These are phyloP conservation scores for Thielaviopsis ethacetica DNA, from an alignment of 2,329 filamentous ascomycete genomes.

Conservation along the genomic window DNA sequence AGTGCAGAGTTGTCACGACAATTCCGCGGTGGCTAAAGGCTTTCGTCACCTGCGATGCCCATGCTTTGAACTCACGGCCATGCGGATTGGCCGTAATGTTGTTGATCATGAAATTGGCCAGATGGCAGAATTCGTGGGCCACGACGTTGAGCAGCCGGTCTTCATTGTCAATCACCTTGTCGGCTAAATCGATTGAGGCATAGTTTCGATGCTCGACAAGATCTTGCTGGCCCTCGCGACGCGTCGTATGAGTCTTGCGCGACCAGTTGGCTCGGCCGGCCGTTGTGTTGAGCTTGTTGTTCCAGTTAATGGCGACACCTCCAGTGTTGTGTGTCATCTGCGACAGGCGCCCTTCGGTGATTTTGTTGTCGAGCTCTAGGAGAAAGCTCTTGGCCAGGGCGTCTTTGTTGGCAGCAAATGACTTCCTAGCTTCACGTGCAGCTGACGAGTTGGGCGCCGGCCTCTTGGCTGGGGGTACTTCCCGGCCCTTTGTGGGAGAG, in stretches of 20 bases:
- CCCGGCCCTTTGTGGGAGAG: too few relatives aligned
- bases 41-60: conserved; percentile 39
- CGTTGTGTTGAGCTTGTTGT: conserved; percentile 62
- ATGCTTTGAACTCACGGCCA: conserved; percentile 67
- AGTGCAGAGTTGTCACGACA: conserved; percentile 76
- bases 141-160: conserved; percentile 71
- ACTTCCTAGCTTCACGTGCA: conserved; percentile 32
- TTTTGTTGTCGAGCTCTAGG: conserved; percentile 46
- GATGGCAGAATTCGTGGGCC: conserved; percentile 93
- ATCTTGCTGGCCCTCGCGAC: not conserved
- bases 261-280: conserved; percentile 63
- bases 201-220: conserved; percentile 32
- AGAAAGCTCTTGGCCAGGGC: conserved; percentile 48
- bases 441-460: conserved; percentile 20
- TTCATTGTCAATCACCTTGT: conserved; percentile 70
- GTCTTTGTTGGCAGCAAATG: conserved; percentile 47
- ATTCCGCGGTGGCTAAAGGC: conserved; percentile 48
- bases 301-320: conserved; percentile 58
- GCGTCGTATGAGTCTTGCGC: conserved; percentile 34
- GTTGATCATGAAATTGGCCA: conserved; percentile 80
- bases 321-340: conserved; percentile 45
- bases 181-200: conserved; percentile 73
- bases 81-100: conserved; percentile 63
- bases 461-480: conserved; percentile 1
- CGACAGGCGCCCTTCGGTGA: conserved; percentile 44